Evolutionary conservation across 192 early-diverging fungal species (phyloP).

Genomic region (Spinellus fusiger): DNA sequence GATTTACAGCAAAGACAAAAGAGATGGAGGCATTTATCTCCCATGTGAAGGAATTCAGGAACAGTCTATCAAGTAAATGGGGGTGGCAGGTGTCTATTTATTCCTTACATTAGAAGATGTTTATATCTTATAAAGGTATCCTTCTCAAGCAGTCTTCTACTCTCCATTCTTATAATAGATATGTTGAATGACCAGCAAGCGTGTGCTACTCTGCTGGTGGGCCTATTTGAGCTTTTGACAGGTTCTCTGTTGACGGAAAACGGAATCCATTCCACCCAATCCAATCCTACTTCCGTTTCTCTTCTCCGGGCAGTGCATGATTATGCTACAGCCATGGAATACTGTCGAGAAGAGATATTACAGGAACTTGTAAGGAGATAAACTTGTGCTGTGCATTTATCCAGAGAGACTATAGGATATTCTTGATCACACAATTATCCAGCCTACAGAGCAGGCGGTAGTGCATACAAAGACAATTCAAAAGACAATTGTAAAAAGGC

Average conservation of each 20-base stretch:
- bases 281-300: no score
- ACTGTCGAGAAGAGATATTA: slow-evolving; percentile 44
- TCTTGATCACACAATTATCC: slow-evolving; percentile 71
- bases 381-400: background rate
- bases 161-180: background rate
- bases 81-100: no score
- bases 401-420: slow-evolving; percentile 29
- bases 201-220: slow-evolving; percentile 5
- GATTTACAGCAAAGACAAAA: slow-evolving; percentile 55
- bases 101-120: no score
- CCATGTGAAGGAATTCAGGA: slow-evolving; percentile 62
- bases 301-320: slow-evolving; percentile 39
- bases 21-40: background rate
- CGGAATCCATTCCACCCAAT: no score
- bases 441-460: slow-evolving; percentile 65
- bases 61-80: slow-evolving; percentile 36
- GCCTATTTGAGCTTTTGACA: slow-evolving; percentile 3
- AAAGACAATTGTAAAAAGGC: slow-evolving; percentile 79
- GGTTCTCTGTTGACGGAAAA: slow-evolving; percentile 40
- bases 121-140: no score
- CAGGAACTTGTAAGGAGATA: slow-evolving; percentile 44
- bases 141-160: background rate
- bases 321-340: slow-evolving; percentile 39
- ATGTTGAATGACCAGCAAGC: slow-evolving; percentile 5
- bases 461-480: slow-evolving; percentile 67